A percentile compares a stretch with the other conserved stretches of the same genome.
Evolutionary conservation across 768 basidiomycete genomes (phyloP).

Genomic region (Boletus vinaceobasis): DNA sequence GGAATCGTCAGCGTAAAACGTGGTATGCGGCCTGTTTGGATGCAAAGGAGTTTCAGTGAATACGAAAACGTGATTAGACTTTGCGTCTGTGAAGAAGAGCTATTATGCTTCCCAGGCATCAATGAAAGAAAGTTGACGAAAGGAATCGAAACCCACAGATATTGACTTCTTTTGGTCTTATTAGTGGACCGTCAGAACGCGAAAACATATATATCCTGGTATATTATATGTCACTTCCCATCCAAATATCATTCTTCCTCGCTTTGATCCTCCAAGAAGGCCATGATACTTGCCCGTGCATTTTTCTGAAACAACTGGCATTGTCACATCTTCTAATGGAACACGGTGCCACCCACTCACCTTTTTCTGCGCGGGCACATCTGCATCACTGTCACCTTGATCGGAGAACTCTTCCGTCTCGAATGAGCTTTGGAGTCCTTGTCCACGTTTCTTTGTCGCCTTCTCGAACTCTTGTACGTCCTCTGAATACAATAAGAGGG

Average conservation of each 20-base stretch:
- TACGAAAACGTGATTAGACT: background rate
- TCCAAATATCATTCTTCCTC: constrained; percentile 40
- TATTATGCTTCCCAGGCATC: background rate
- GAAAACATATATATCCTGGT: background rate
- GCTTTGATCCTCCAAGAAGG: constrained; percentile 70
- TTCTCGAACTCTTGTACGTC: constrained; percentile 72
- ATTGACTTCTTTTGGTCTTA: background rate
- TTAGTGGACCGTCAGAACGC: background rate
- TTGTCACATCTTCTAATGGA: background rate
- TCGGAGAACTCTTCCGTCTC: constrained; percentile 29
- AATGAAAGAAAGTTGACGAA: background rate
- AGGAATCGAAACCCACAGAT: background rate
- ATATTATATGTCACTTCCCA: background rate
- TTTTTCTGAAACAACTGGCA: constrained; percentile 32
- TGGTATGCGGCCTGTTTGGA: background rate
- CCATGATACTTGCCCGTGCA: constrained; percentile 60
- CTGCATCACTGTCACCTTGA: constrained; percentile 32
- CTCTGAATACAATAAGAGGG: constrained; percentile 39
- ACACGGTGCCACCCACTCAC: constrained; percentile 29
- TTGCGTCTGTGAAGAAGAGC: background rate
- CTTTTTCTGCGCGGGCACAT: constrained; percentile 38
- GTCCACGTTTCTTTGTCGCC: constrained; percentile 35
- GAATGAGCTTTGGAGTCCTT: constrained; percentile 6
- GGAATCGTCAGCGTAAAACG: background rate
- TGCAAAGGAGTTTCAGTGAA: background rate